Evolutionary conservation across 148 eudicot genomes (phyloP).

Genomic region (Vaccinium corymbosum): DNA sequence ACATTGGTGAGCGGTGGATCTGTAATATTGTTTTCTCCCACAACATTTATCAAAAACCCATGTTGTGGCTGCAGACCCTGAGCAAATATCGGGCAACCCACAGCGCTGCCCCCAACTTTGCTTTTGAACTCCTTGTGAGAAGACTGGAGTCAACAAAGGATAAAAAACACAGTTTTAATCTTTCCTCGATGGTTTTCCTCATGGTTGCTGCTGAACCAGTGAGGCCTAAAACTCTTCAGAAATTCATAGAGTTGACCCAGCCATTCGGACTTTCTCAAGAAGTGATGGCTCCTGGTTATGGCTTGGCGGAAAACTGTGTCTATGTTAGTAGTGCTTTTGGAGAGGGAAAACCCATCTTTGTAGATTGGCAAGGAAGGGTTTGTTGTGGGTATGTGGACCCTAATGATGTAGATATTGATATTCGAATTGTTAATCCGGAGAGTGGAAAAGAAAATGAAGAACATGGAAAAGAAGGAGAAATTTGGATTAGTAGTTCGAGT

Average conservation of each 20-base stretch:
- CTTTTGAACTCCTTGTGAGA: conserved; percentile 44
- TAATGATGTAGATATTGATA: conserved; percentile 33
- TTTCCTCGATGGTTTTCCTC: conserved; percentile 47
- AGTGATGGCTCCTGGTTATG: conserved; percentile 56
- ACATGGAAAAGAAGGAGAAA: conserved; percentile 50
- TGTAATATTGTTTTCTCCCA: conserved; percentile 43
- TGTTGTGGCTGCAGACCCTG: conserved; percentile 46
- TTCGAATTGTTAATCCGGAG: conserved; percentile 43
- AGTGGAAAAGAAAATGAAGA: conserved; percentile 34
- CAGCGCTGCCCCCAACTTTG: conserved; percentile 56
- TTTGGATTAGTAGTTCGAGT: conserved; percentile 54
- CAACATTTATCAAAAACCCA: conserved; percentile 47
- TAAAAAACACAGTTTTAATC: conserved; percentile 24
- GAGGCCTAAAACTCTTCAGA: conserved; percentile 41
- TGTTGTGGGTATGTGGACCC: conserved; percentile 44
- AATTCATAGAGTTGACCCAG: conserved; percentile 37
- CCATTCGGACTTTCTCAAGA: conserved; percentile 42
- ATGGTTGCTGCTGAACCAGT: conserved; percentile 65
- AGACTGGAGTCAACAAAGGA: conserved; percentile 35
- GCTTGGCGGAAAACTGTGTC: conserved; percentile 55
- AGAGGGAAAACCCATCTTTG: conserved; percentile 37
- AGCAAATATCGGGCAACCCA: conserved; percentile 49
- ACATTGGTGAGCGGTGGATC: conserved; percentile 45
- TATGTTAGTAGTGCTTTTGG: conserved; percentile 48
- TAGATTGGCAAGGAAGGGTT: conserved; percentile 59